Evolutionary conservation across 768 basidiomycete species (phyloP).

Genomic region (Stropharia rugosoannulata): DNA sequence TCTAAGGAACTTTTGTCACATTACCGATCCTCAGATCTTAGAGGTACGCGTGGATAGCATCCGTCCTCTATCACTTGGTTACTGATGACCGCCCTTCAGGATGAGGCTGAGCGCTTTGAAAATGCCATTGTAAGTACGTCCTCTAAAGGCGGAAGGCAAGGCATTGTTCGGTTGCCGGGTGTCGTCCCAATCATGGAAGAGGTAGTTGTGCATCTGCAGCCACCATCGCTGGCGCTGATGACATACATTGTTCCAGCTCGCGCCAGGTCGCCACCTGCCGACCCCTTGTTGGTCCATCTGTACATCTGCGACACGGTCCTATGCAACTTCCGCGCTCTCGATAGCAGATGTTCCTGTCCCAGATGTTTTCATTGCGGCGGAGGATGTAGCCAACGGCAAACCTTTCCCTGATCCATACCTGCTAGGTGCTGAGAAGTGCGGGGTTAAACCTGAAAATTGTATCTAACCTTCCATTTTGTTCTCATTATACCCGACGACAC

Average conservation of each 20-base stretch:
- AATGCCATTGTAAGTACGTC: constrained; percentile 69
- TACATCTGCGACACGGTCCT: constrained; percentile 78
- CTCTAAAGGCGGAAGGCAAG: constrained; percentile 47
- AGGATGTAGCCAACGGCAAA: constrained; percentile 82
- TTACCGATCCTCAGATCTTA: constrained; percentile 66
- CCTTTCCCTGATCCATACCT: constrained; percentile 91
- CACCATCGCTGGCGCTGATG: constrained; percentile 5
- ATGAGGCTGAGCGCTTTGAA: constrained; percentile 79
- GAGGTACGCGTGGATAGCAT: constrained; percentile 43
- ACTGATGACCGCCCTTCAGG: constrained; percentile 34
- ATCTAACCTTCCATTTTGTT: constrained; percentile 6
- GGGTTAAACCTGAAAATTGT: constrained; percentile 65
- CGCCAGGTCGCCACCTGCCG: constrained; percentile 35
- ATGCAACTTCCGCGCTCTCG: constrained; percentile 71
- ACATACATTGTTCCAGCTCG: constrained; percentile 30
- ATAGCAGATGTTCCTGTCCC: constrained; percentile 68
- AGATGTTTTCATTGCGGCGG: constrained; percentile 77
- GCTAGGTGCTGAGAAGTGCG: constrained; percentile 73
- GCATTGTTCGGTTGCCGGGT: constrained; percentile 76
- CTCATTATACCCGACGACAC: background rate
- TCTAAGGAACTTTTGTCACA: constrained; percentile 66
- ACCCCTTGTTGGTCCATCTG: constrained; percentile 84
- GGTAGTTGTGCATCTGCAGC: constrained; percentile 30
- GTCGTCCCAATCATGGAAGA: constrained; percentile 57
- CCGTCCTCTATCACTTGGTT: constrained; percentile 3